phyloP scores from a whole-genome alignment of 106 monocot species.

The Allium fistulosum region DNA sequence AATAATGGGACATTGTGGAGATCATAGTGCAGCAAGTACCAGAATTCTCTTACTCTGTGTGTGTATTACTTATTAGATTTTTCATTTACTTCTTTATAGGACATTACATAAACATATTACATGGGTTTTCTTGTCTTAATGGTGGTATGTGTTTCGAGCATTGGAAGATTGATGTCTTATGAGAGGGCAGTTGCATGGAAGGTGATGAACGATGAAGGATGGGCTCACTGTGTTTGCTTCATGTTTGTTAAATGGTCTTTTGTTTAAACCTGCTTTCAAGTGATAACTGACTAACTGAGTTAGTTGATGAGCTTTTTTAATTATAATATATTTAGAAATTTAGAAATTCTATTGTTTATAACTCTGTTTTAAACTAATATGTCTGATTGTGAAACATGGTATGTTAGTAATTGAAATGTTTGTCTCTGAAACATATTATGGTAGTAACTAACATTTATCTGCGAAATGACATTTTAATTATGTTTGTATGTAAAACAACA shows the following conservation, averaged over 20 bases:
- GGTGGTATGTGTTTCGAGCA: constrained; percentile 46
- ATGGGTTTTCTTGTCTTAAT: constrained; percentile 44
- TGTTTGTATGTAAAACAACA: too few relatives aligned
- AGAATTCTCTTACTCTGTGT: background rate
- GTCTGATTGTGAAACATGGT: too few relatives aligned
- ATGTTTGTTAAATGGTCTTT: constrained; percentile 73
- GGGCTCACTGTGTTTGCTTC: constrained; percentile 57
- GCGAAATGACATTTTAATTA: too few relatives aligned
- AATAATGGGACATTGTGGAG: constrained; percentile 51
- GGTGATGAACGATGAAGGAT: constrained; percentile 40
- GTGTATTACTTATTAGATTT: background rate
- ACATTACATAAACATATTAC: background rate
- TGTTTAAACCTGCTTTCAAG: constrained; percentile 10
- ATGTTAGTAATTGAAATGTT: too few relatives aligned
- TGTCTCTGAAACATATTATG: too few relatives aligned
- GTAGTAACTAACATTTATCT: too few relatives aligned
- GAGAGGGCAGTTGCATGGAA: constrained; percentile 58
- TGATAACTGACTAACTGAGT: too few relatives aligned
- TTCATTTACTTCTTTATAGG: background rate
- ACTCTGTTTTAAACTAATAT: too few relatives aligned
- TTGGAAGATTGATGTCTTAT: constrained; percentile 44
- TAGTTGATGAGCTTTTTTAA: too few relatives aligned
- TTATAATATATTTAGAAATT: too few relatives aligned
- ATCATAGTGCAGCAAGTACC: constrained; percentile 46
- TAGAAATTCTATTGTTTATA: too few relatives aligned